Percentiles rank a stretch among this genome's conserved stretches.
These are phyloP conservation scores for Tetraselmis striata DNA, from an alignment of 139 green algal species.

Conservation along the genomic window DNA sequence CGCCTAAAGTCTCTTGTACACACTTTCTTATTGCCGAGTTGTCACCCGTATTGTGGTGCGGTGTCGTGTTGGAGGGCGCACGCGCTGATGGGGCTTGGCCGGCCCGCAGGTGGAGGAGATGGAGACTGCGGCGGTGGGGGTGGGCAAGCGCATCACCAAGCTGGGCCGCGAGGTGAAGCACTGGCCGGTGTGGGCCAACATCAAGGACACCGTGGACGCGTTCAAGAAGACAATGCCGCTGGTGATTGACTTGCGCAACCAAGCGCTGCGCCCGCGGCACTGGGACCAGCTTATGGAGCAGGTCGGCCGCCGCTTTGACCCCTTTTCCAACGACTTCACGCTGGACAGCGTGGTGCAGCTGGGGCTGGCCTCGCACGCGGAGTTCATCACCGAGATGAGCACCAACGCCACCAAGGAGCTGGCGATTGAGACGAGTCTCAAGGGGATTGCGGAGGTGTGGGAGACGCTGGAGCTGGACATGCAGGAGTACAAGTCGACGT, in stretches of 20 bases:
- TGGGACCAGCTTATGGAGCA: conserved; percentile 72
- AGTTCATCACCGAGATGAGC: conserved; percentile 73
- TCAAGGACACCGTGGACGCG: conserved; percentile 70
- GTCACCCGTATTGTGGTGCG: no score
- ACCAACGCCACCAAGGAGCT: conserved; percentile 72
- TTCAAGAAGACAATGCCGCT: conserved; percentile 89
- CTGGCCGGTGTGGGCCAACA: conserved; percentile 61
- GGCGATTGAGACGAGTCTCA: conserved; percentile 48
- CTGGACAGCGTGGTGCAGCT: conserved; percentile 66
- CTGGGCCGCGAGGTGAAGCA: conserved; percentile 70
- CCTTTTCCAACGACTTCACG: conserved; percentile 56
- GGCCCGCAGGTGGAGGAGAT: conserved; percentile 65
- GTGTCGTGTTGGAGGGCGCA: no score
- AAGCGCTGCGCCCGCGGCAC: conserved; percentile 69
- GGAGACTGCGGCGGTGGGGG: conserved; percentile 61
- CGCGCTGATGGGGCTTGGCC: background rate
- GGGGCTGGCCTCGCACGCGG: conserved; percentile 62
- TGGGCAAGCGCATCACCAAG: conserved; percentile 62
- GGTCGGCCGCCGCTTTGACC: conserved; percentile 59
- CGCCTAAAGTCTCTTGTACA: no score
- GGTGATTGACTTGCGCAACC: conserved; percentile 80
- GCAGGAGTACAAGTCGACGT: conserved; percentile 53
- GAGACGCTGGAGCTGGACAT: conserved; percentile 58
- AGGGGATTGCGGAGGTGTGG: conserved; percentile 35
- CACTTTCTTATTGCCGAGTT: no score